These are phyloP conservation scores for Ciborinia camelliae DNA, from an alignment of 2,329 filamentous ascomycete species.

Conservation along the genomic window DNA sequence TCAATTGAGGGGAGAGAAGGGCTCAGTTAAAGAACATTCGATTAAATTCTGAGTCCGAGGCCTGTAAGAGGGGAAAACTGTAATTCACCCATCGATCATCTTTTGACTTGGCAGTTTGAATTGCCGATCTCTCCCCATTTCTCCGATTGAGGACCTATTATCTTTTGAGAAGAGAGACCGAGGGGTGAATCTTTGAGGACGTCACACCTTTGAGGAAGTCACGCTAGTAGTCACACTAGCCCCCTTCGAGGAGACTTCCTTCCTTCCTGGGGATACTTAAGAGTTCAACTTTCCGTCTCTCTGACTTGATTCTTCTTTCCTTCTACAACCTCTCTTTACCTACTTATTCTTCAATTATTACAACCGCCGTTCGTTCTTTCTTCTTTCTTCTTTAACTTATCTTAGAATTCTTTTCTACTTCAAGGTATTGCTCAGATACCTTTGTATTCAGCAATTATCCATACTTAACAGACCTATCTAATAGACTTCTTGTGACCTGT, in stretches of 20 bases:
- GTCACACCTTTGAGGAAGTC: no score
- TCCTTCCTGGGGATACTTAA: background rate
- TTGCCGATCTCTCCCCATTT: background rate
- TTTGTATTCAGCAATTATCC: background rate
- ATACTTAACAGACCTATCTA: background rate
- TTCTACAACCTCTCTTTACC: background rate
- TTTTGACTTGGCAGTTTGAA: background rate
- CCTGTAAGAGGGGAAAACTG: background rate
- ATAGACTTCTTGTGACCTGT: background rate
- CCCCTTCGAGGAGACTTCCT: background rate
- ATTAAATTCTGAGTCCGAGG: background rate
- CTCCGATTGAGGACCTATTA: background rate
- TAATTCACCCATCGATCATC: background rate
- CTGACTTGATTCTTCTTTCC: background rate
- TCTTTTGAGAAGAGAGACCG: background rate
- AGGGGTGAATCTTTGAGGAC: background rate
- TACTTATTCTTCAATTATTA: background rate
- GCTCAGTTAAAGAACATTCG: background rate
- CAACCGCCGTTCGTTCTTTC: background rate
- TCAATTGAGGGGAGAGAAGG: background rate
- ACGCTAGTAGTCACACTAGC: background rate
- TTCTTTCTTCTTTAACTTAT: background rate
- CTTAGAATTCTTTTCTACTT: background rate
- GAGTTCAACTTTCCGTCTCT: background rate
- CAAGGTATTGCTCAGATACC: background rate